Conservation (phyloP, 257 asterid genomes). For the Hygrophila difformis region DNA sequence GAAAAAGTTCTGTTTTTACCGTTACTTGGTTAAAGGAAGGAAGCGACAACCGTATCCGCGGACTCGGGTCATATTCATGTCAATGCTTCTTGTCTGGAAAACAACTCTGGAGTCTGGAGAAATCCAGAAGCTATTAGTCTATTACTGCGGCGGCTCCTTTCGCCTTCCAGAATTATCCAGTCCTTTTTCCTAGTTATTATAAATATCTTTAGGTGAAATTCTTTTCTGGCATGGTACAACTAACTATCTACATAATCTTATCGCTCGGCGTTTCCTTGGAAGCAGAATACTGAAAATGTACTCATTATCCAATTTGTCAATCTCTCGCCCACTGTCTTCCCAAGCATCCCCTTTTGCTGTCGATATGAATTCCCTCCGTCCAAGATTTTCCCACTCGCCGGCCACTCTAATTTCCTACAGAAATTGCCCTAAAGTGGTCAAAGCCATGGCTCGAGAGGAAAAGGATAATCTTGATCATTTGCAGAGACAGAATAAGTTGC, state of each 20-base stretch:
- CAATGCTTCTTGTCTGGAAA: too few relatives aligned
- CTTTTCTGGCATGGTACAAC: not conserved
- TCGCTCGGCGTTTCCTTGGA: not conserved
- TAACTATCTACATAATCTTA: not conserved
- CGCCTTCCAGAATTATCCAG: slow-evolving; percentile 38
- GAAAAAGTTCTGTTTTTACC: too few relatives aligned
- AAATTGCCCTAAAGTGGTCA: slow-evolving; percentile 11
- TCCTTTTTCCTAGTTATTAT: slow-evolving; percentile 17
- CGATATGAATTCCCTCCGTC: not conserved
- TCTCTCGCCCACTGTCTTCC: slow-evolving; percentile 17
- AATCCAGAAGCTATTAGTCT: slow-evolving; percentile 28
- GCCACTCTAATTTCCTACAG: slow-evolving; percentile 7
- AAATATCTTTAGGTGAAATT: slow-evolving; percentile 2
- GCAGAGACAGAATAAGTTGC: slow-evolving; percentile 34
- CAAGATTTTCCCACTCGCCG: slow-evolving; percentile 12
- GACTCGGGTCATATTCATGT: too few relatives aligned
- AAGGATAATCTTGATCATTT: slow-evolving; percentile 38
- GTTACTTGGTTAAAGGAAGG: too few relatives aligned
- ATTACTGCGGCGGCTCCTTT: not conserved
- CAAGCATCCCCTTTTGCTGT: slow-evolving; percentile 12
- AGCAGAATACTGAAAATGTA: slow-evolving; percentile 25
- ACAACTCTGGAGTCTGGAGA: slow-evolving; percentile 31
- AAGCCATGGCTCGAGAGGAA: slow-evolving; percentile 29
- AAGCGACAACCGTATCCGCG: too few relatives aligned
- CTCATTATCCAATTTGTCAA: slow-evolving; percentile 27